phyloP scores from a whole-genome alignment of 2,329 filamentous ascomycete species.

The Trichoderma asperellum region DNA sequence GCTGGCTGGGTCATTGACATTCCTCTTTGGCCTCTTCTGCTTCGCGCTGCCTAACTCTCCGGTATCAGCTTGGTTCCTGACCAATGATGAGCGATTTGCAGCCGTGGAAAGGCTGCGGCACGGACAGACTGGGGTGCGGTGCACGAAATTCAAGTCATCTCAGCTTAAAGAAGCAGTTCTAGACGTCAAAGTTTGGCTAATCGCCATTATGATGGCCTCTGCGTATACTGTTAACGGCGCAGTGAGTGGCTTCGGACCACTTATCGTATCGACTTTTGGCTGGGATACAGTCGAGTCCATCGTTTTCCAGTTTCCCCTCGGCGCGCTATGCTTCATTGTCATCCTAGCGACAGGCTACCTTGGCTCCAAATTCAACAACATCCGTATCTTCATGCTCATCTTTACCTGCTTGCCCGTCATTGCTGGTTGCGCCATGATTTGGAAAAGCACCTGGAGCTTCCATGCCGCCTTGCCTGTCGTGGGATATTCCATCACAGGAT shows the following conservation, averaged over 20 bases:
- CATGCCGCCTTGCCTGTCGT: constrained; percentile 68
- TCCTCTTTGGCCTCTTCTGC: constrained; percentile 67
- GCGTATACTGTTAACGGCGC: constrained; percentile 75
- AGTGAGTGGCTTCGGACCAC: constrained; percentile 69
- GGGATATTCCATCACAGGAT: constrained; percentile 73
- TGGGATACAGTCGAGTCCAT: constrained; percentile 67
- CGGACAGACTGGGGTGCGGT: constrained; percentile 66
- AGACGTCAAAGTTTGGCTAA: constrained; percentile 66
- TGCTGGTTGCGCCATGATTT: constrained; percentile 74
- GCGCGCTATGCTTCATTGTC: constrained; percentile 66
- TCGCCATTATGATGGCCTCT: constrained; percentile 70
- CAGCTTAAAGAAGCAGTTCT: constrained; percentile 63
- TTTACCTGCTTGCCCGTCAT: constrained; percentile 73
- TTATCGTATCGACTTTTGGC: constrained; percentile 74
- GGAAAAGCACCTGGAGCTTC: constrained; percentile 67
- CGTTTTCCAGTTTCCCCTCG: constrained; percentile 75
- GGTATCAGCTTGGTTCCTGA: constrained; percentile 70
- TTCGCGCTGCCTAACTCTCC: constrained; percentile 69
- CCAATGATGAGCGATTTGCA: constrained; percentile 62
- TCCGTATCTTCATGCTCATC: constrained; percentile 67
- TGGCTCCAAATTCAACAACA: constrained; percentile 62
- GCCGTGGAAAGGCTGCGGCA: constrained; percentile 65
- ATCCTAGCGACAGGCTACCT: constrained; percentile 70
- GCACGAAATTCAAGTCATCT: constrained; percentile 60
- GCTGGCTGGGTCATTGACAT: constrained; percentile 64